Base-by-base conservation (phyloP, 78 protist species). In the Cavenderia fasciculata region DNA sequence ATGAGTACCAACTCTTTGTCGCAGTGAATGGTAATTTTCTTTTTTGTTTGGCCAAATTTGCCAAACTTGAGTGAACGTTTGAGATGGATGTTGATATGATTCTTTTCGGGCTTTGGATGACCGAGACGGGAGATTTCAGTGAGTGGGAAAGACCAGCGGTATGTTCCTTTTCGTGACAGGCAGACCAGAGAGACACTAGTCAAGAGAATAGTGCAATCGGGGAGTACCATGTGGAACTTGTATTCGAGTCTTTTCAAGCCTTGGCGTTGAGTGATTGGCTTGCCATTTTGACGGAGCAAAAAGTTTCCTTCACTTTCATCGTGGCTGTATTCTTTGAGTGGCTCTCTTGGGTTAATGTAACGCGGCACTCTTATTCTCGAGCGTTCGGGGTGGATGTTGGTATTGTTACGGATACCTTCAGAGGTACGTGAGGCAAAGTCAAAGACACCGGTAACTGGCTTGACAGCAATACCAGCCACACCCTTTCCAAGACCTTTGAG, bases 401-500 rank as follows among this genome's bases (percentile, higher is more conserved):
- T 93, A 46, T 76, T 86, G 66, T 93, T 93, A 76, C 92, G 61
- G 7, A 93, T 93, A 63, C 95, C 95, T 40, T 93, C 94, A 10
- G 95, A 82, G 2, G 94, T 88, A 44, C 75, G 72, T 2, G 84
- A 34, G 0, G 88, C 94, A 33, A 94, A 70, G 73, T 94, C 94
- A 51, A 92, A 75, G 16, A 86, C 96, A 92, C 96, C 96, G 33
- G 89, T 86, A 0, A 93, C 94, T 5, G 96, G 94, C 77, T 94
- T 94, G 0, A 85, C 85, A 1, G 95, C 87, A 25, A 92, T 66
- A 41, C 96, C 96, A 2, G 87, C 85, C 8, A 94, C n/a, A 66
- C 96, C 96, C 47, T 94, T 94, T n/a, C 96, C 96, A 31, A 93
- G 43, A 47, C 96, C 96, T 76, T 75, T 82, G 3, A 94, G 46